These are phyloP conservation scores for Citeromyces matritensis DNA, from an alignment of 805 yeast species.

Conservation along the genomic window DNA sequence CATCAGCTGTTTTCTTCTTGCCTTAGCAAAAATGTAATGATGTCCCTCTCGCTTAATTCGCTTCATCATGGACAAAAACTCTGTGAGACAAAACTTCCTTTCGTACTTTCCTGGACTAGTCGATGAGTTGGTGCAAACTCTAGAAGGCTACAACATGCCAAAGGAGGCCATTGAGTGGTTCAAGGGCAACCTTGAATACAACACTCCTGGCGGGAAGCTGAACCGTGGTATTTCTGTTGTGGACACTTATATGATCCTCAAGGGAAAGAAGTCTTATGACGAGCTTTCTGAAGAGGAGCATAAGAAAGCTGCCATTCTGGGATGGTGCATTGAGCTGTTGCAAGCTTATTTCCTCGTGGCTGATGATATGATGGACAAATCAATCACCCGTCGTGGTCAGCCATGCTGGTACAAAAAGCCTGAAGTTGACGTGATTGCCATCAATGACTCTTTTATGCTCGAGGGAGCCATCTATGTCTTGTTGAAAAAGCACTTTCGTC, in stretches of 20 bases:
- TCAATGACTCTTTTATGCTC: conserved; percentile 92
- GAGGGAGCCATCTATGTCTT: conserved; percentile 88
- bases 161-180: conserved; percentile 81
- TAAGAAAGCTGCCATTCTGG: conserved; percentile 73
- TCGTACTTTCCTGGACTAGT: conserved; percentile 66
- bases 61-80: too few species aligned
- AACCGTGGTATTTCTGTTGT: conserved; percentile 94
- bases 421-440: conserved; percentile 84
- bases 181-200: conserved; percentile 56
- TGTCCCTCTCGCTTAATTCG: too few species aligned
- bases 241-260: conserved; percentile 78
- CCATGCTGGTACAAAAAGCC: conserved; percentile 89
- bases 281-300: conserved; percentile 59
- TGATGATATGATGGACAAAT: conserved; percentile 96
- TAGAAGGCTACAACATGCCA: conserved; percentile 66
- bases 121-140: conserved; percentile 50
- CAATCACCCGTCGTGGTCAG: conserved; percentile 95
- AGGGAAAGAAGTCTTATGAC: conserved; percentile 37
- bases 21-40: too few species aligned
- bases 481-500: conserved; percentile 77
- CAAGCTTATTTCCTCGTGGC: conserved; percentile 97
- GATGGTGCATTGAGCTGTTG: conserved; percentile 89
- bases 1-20: too few species aligned
- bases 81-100: conserved; percentile 23
- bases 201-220: conserved; percentile 92